phyloP scores from a whole-genome alignment of 1,284 basidiomycete genomes.

The Exobasidium cylindrosporum region DNA sequence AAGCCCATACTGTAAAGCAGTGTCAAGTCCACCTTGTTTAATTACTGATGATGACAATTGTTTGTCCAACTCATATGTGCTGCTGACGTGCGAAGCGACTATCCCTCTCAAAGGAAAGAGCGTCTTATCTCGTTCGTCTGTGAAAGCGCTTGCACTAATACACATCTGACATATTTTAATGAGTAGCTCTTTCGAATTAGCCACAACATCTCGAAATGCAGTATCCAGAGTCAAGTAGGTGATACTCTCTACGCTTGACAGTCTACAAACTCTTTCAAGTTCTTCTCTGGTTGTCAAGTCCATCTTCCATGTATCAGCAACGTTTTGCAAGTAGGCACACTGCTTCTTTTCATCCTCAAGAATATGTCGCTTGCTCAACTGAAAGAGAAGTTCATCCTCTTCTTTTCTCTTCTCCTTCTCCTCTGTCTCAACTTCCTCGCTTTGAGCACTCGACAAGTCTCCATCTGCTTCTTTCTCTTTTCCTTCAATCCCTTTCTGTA shows the following conservation, averaged over 20 bases:
- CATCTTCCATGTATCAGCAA: background rate
- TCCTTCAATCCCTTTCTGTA: background rate
- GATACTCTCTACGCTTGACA: constrained; percentile 28
- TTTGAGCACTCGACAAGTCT: background rate
- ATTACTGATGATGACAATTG: constrained; percentile 4
- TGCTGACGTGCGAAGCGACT: background rate
- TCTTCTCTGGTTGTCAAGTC: background rate
- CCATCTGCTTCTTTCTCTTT: background rate
- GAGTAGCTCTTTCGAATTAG: constrained; percentile 23
- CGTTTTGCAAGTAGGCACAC: background rate
- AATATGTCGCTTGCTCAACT: background rate
- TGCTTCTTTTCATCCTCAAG: background rate
- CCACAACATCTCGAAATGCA: constrained; percentile 21
- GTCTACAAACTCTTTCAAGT: background rate
- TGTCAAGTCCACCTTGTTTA: constrained; percentile 14
- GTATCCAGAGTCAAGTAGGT: constrained; percentile 39
- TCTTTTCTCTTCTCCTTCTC: constrained; percentile 4
- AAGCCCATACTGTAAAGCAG: constrained; percentile 36
- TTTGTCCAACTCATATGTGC: constrained; percentile 8
- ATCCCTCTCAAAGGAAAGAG: constrained; percentile 21
- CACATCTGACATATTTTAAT: background rate
- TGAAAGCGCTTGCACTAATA: background rate
- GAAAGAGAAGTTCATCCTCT: constrained; percentile 3
- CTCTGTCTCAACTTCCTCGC: background rate
- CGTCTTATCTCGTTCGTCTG: background rate